Evolutionary conservation across 2,329 filamentous ascomycete species (phyloP), one percentile per base, ranked within the genome.

Genomic region (Emmonsia crescens): DNA sequence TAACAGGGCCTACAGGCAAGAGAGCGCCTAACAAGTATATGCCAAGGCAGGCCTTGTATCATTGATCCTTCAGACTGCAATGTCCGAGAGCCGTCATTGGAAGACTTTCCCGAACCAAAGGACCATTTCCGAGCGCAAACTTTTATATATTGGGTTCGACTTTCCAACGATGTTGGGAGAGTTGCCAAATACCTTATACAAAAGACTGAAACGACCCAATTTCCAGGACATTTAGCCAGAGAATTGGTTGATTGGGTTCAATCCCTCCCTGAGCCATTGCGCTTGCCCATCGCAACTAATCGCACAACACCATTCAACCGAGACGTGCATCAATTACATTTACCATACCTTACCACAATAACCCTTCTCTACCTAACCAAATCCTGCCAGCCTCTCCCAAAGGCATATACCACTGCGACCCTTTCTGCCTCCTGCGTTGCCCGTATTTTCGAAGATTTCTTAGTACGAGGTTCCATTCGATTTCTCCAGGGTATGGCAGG

Each of bases 401-500:
- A 73, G 49, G 73, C 73, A 6, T 70, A 74, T 14, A 71, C 72
- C 3, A 69, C 73, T 1, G 75, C 74, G 21, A 72, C 75, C 5
- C 62, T 77, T 2, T 73, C 75, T 0, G 75, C 75, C 4, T 75
- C 74, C 2, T 77, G 74, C 63, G 71, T 75, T 21, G 71, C 72
- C 3, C 69, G 74, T 5, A 75, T 77, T 36, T 67, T 78, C 8
- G 64, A 73, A 38, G 76, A 78, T 42, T 71, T 75, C 2, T 62
- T 79, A 0, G 70, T 71, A 0, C 70, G 77, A 0, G 76, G 77
- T 0, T 70, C 74, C 36, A 71, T 72, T 0, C 66, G 75, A 0
- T 79, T 77, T 51, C 69, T 79, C 0, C 76, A 76, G 71, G 75
- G 74, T 1, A 78, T 78, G 9, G 74, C 74, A 0, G 76, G 75